Conservation (phyloP, 2,329 filamentous ascomycete species). For the Xylariaceae sp. region DNA sequence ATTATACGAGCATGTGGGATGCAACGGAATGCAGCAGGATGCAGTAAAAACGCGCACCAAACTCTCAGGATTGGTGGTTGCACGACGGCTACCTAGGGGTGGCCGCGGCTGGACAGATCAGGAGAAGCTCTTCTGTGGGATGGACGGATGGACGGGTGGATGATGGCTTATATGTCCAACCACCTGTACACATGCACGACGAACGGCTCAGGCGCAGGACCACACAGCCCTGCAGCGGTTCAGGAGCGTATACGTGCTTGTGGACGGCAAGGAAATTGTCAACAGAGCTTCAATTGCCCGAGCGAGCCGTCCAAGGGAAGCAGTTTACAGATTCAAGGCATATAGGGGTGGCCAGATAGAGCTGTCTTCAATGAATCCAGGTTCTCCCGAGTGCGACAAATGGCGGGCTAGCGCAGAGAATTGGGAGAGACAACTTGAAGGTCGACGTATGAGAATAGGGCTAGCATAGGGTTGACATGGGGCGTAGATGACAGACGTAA, state of each 20-base stretch:
- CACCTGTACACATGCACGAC: slow-evolving; percentile 20
- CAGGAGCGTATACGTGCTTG: background rate
- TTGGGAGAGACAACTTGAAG: slow-evolving; percentile 1
- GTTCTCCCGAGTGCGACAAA: background rate
- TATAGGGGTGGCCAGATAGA: background rate
- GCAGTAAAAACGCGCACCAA: slow-evolving; percentile 6
- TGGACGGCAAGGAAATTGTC: slow-evolving; percentile 5
- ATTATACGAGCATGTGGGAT: slow-evolving; percentile 18
- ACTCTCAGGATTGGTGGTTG: background rate
- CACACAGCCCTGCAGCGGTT: slow-evolving; percentile 17
- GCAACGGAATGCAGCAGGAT: slow-evolving; percentile 1
- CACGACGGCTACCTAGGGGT: background rate
- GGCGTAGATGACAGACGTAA: no score
- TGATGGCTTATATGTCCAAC: slow-evolving; percentile 10
- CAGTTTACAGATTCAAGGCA: slow-evolving; percentile 11
- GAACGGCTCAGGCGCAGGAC: slow-evolving; percentile 13
- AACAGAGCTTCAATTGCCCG: slow-evolving; percentile 11
- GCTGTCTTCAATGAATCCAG: slow-evolving; percentile 3
- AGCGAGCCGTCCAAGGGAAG: background rate
- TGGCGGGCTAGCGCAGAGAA: slow-evolving; percentile 2
- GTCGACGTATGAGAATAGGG: no score
- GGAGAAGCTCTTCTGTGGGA: background rate
- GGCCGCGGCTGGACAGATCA: slow-evolving; percentile 2
- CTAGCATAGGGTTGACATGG: no score
- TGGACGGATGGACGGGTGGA: background rate